These are phyloP conservation scores for Triglochin maritima DNA, from an alignment of 106 monocot species.

Conservation along the genomic window DNA sequence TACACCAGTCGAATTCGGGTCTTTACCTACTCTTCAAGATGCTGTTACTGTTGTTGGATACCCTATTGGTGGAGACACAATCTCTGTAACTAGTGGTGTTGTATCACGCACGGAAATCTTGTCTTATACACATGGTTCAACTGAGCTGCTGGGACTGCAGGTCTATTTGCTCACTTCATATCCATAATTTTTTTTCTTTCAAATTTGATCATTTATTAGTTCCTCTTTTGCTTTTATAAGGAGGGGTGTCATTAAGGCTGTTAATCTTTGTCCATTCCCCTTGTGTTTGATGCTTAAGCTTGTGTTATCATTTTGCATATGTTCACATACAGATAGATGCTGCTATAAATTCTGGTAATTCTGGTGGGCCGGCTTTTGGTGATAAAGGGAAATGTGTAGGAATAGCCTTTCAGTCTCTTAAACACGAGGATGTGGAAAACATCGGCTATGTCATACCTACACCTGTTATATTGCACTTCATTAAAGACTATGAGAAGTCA, in stretches of 20 bases:
- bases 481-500: slow-evolving; percentile 87
- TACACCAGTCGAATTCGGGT: slow-evolving; percentile 70
- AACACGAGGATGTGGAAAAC: slow-evolving; percentile 95
- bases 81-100: slow-evolving; percentile 96
- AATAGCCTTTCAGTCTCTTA: slow-evolving; percentile 97
- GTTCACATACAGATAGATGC: slow-evolving; percentile 67
- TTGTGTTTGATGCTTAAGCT: too few species aligned
- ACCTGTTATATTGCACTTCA: slow-evolving; percentile 92
- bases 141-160: slow-evolving; percentile 88
- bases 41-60: slow-evolving; percentile 93
- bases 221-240: too few species aligned
- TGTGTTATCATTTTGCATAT: background rate
- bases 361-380: slow-evolving; percentile 96
- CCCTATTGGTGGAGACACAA: slow-evolving; percentile 94
- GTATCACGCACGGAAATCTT: slow-evolving; percentile 91
- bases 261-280: too few species aligned
- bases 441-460: slow-evolving; percentile 99
- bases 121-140: slow-evolving; percentile 92
- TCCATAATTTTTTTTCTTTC: background rate
- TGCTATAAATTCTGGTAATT: slow-evolving; percentile 97
- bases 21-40: slow-evolving; percentile 87
- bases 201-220: background rate
- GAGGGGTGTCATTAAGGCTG: too few species aligned
- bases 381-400: slow-evolving; percentile 98
- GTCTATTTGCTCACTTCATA: slow-evolving; percentile 15